Base-by-base conservation (phyloP, 148 eudicot species). In the Cornus kousa region DNA sequence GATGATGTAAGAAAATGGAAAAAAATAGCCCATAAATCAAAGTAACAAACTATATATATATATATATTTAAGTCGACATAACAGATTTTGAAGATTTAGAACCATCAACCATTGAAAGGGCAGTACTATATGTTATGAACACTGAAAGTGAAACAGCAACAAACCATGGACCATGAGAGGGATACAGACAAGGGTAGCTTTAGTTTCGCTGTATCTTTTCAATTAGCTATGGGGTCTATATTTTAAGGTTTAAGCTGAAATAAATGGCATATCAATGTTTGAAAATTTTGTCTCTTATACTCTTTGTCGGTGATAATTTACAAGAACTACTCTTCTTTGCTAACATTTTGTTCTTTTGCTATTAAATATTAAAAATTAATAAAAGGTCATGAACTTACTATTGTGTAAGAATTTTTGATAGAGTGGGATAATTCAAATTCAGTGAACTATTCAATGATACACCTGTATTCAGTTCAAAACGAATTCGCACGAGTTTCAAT, bases 151-250 rank as follows among this genome's bases (percentile, higher is more conserved):
- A 80, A 80, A 77, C 80, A 80, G 81, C 78, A 64, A 11, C 72
- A 80, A 81, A 84, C 80, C 70, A 80, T 72, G 87, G 82, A 86
- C 85, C 28, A 28, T 28, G 28, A 84, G 5, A 74, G 73, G 62
- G 89, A 84, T 82, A 40, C 79, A 79, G 79, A 87, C 89, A 77
- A 79, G 76, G 17, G 66, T 85, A 73, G 69, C 86, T 83, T 78
- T 86, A 82, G 83, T 55, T 55, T 80, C 65, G 74, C 75, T 84
- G 77, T 79, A 31, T 71, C 67, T 78, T 69, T 39, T 39, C 43
- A 28, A 28, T 28, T 28, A 28, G 28, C 28, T 28, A 28, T 28
- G 28, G 28, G 28, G 28, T 28, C n/a, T n/a, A 28, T 28, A 48
- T 65, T 4, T 3, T 22, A 33, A 43, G 11, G 37, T 23, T 17